phyloP scores from a whole-genome alignment of 371 early-diverging fungal species.

The Paraphysoderma sedebokerense region DNA sequence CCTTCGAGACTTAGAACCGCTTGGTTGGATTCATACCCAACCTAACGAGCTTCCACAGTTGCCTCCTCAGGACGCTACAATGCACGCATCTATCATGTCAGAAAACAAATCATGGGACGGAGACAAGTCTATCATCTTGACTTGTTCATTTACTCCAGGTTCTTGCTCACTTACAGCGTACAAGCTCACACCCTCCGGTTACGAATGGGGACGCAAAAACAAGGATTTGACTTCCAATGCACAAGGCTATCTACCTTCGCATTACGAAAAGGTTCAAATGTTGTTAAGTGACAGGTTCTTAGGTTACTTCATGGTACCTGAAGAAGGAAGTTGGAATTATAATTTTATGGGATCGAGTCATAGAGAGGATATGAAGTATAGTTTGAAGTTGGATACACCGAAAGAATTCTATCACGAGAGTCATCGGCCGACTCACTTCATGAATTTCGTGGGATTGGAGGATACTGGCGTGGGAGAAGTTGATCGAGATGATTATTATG shows the following conservation, averaged over 20 bases:
- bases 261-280: conserved; percentile 91
- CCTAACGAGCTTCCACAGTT: conserved; percentile 84
- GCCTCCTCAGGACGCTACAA: conserved; percentile 77
- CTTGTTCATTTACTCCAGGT: conserved; percentile 93
- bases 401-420: conserved; percentile 92
- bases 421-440: conserved; percentile 89
- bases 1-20: conserved; percentile 72
- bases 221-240: conserved; percentile 52
- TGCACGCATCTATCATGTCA: conserved; percentile 71
- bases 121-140: conserved; percentile 74
- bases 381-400: conserved; percentile 72
- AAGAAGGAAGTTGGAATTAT: conserved; percentile 86
- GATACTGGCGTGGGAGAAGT: conserved; percentile 21
- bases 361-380: conserved; percentile 78
- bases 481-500: conserved; percentile 9
- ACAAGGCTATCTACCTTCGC: conserved; percentile 67
- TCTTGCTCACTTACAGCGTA: conserved; percentile 90
- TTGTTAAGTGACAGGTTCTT: conserved; percentile 82
- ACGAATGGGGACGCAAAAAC: conserved; percentile 78
- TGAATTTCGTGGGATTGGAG: conserved; percentile 80
- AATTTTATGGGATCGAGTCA: conserved; percentile 89
- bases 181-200: conserved; percentile 84
- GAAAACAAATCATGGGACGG: conserved; percentile 88
- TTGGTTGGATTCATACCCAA: conserved; percentile 96
- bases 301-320: conserved; percentile 96